Conservation (phyloP, 2,329 filamentous ascomycete genomes). For the Diaporthe caulivora region DNA sequence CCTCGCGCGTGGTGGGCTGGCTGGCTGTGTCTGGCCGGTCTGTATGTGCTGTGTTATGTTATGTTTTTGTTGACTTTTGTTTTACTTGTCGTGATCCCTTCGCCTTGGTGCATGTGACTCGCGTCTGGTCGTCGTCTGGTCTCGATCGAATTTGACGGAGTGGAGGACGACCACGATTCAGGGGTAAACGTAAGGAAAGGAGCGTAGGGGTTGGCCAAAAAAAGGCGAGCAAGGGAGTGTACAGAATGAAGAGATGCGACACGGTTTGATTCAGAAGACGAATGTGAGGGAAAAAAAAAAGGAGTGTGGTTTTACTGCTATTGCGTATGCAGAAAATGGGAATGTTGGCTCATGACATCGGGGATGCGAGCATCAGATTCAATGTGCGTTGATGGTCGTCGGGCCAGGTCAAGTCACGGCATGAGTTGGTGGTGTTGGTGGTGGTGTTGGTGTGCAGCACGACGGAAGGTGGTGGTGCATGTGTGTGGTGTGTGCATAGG, state of each 20-base stretch:
- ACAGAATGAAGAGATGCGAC: constrained; percentile 9
- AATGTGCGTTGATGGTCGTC: not conserved
- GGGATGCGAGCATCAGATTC: constrained; percentile 1
- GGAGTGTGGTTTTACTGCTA: constrained; percentile 25
- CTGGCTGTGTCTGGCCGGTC: not conserved
- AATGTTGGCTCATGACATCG: constrained; percentile 30
- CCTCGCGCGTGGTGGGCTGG: not conserved
- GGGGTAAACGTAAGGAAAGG: constrained; percentile 10
- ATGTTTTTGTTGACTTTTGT: not conserved
- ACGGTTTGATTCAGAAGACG: not conserved
- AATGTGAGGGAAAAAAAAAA: not conserved
- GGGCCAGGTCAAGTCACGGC: not conserved
- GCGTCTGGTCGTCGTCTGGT: not conserved
- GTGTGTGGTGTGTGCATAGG: no score
- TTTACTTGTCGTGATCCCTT: not conserved
- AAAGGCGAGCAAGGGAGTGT: constrained; percentile 1
- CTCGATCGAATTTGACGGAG: not conserved
- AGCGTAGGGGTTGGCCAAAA: not conserved
- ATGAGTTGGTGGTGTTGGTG: not conserved
- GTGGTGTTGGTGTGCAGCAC: not conserved
- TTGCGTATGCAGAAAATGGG: constrained; percentile 27
- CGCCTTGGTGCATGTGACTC: not conserved
- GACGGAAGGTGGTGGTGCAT: constrained; percentile 14
- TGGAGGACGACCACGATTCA: not conserved
- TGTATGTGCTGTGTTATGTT: not conserved